Evolutionary conservation across 345 rosid genomes (phyloP).

Genomic region (Linum lewisii): DNA sequence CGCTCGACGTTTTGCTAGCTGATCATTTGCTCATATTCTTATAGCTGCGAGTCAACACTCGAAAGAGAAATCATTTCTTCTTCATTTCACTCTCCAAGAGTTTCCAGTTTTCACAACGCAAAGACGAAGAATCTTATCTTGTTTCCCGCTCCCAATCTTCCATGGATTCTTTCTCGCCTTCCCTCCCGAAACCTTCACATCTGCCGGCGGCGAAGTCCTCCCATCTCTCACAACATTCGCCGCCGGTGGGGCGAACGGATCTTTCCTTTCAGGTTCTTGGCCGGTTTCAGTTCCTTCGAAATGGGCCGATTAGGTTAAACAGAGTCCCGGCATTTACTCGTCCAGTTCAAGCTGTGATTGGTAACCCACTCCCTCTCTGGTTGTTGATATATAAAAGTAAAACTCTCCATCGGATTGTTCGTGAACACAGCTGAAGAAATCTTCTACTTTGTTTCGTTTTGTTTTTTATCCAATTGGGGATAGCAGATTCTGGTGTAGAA

Average conservation of each 20-base stretch:
- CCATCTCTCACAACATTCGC: conserved; percentile 2
- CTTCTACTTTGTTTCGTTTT: neutral
- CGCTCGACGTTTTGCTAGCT: too few species aligned
- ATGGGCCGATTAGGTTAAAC: conserved; percentile 6
- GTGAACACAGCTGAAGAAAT: neutral
- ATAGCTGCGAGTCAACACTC: too few species aligned
- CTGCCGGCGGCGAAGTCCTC: conserved; percentile 11
- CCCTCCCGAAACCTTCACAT: conserved; percentile 16
- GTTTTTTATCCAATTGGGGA: neutral
- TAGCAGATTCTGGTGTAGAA: conserved; percentile 32
- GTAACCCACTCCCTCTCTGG: conserved; percentile 14
- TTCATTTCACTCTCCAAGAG: too few species aligned
- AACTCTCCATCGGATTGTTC: neutral
- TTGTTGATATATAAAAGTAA: neutral
- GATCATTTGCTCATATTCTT: too few species aligned
- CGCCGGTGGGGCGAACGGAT: neutral
- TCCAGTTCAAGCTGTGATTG: conserved; percentile 22
- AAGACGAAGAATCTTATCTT: too few species aligned
- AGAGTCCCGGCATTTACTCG: conserved; percentile 18
- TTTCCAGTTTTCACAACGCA: too few species aligned
- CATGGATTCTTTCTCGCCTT: conserved; percentile 32
- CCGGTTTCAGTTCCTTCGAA: conserved; percentile 1
- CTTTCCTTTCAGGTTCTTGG: conserved; percentile 14
- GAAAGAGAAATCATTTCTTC: too few species aligned
- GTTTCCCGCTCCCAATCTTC: neutral